Percentiles rank a stretch among this genome's conserved stretches.
phyloP scores from a whole-genome alignment of 495 filamentous ascomycete species.

The Lepidopterella palustris region DNA sequence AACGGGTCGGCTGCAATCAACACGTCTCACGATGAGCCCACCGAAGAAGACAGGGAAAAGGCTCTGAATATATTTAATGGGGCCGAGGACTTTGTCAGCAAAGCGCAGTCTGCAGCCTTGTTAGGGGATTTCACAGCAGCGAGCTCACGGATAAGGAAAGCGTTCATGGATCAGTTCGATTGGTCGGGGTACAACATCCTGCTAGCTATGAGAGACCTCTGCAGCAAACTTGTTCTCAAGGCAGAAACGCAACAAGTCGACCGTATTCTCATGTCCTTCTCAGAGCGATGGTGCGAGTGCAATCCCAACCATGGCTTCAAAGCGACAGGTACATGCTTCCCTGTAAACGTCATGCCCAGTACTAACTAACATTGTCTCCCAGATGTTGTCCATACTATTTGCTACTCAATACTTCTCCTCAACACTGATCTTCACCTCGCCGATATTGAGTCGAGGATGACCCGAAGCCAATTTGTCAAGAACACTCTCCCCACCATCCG shows the following conservation, averaged over 20 bases:
- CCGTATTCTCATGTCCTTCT: slow-evolving; percentile 82
- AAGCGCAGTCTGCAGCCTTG: slow-evolving; percentile 77
- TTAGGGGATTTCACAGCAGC: slow-evolving; percentile 70
- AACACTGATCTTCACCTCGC: slow-evolving; percentile 96
- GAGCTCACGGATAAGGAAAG: slow-evolving; percentile 60
- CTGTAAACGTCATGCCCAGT: background rate
- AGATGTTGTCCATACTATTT: slow-evolving; percentile 95
- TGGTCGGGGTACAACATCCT: slow-evolving; percentile 79
- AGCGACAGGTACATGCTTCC: slow-evolving; percentile 55
- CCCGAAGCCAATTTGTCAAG: slow-evolving; percentile 83
- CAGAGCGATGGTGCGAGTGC: slow-evolving; percentile 85
- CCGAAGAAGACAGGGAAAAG: slow-evolving; percentile 61
- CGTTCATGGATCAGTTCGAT: slow-evolving; percentile 90
- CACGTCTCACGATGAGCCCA: slow-evolving; percentile 39
- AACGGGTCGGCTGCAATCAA: slow-evolving; percentile 19
- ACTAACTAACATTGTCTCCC: slow-evolving; percentile 12
- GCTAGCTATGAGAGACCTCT: slow-evolving; percentile 69
- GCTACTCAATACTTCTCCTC: slow-evolving; percentile 88
- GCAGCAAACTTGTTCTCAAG: slow-evolving; percentile 72
- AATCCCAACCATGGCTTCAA: slow-evolving; percentile 96
- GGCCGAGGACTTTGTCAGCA: slow-evolving; percentile 71
- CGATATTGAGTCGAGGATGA: slow-evolving; percentile 96
- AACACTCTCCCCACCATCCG: slow-evolving; percentile 91
- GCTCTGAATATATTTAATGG: slow-evolving; percentile 80
- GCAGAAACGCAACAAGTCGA: slow-evolving; percentile 97